Conservation (phyloP, 352 stramenopile species). For the Pythium guiyangense region DNA sequence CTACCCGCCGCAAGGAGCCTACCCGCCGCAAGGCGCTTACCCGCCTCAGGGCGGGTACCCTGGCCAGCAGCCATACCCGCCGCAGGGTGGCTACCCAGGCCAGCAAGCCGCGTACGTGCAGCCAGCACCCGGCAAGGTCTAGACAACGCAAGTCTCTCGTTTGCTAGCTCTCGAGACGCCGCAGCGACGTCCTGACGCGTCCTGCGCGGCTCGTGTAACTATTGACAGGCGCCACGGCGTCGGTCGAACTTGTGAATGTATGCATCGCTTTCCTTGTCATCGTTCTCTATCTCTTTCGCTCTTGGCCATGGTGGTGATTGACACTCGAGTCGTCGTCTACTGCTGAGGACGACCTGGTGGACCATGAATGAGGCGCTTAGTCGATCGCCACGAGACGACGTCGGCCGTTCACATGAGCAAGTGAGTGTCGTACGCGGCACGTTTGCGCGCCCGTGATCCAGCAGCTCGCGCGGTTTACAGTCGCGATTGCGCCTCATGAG, state of each 20-base stretch:
- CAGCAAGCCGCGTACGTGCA: constrained; percentile 8
- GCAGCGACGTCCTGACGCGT: too few relatives aligned
- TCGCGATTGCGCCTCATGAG: too few relatives aligned
- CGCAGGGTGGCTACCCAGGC: constrained; percentile 21
- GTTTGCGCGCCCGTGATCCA: too few relatives aligned
- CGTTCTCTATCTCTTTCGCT: neutral
- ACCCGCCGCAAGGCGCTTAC: constrained; percentile 21
- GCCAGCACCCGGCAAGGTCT: constrained; percentile 8
- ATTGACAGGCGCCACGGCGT: neutral
- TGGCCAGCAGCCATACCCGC: constrained; percentile 23
- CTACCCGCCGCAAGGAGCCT: constrained; percentile 17
- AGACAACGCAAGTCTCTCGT: neutral
- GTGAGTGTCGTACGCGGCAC: too few relatives aligned
- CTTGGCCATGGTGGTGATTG: too few relatives aligned
- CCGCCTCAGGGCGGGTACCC: constrained; percentile 18
- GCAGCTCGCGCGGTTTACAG: too few relatives aligned
- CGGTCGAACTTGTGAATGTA: neutral
- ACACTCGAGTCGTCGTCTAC: too few relatives aligned
- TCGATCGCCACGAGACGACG: too few relatives aligned
- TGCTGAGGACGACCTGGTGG: too few relatives aligned
- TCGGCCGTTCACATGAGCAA: too few relatives aligned
- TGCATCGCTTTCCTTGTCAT: neutral
- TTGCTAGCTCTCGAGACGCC: too few relatives aligned
- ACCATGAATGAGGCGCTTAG: too few relatives aligned
- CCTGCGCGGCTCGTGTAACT: neutral